Evolutionary conservation across 2,329 filamentous ascomycete genomes (phyloP).

Genomic region (Fusarium dimerum): DNA sequence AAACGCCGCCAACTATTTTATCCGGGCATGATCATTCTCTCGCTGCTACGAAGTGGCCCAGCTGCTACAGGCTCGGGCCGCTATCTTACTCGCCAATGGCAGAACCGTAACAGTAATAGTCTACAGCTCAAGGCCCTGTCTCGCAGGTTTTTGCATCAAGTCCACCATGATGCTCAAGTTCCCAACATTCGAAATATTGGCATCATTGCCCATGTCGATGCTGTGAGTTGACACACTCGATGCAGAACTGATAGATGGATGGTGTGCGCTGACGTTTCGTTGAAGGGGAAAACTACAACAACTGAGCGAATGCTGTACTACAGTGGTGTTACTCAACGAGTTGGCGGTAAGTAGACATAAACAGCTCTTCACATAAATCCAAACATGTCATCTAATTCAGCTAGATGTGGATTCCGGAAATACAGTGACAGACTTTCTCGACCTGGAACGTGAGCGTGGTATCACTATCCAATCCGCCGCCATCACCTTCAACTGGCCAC

Average conservation of each 20-base stretch:
- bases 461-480: slow-evolving; percentile 98
- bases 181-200: slow-evolving; percentile 85
- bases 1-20: slow-evolving; percentile 5
- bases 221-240: slow-evolving; percentile 46
- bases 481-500: slow-evolving; percentile 93
- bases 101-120: slow-evolving; percentile 4
- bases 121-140: slow-evolving; percentile 8
- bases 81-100: slow-evolving; percentile 24
- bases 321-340: slow-evolving; percentile 81
- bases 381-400: slow-evolving; percentile 1
- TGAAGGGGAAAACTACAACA: slow-evolving; percentile 88
- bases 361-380: background rate
- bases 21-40: slow-evolving; percentile 26
- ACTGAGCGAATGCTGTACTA: slow-evolving; percentile 99
- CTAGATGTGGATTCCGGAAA: slow-evolving; percentile 92
- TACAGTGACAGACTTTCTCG: slow-evolving; percentile 95
- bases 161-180: slow-evolving; percentile 29
- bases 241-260: rapidly evolving
- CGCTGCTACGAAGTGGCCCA: slow-evolving; percentile 24
- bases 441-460: slow-evolving; percentile 85
- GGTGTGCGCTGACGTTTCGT: slow-evolving; percentile 1
- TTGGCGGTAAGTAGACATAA: slow-evolving; percentile 60
- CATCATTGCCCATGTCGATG: slow-evolving; percentile 98
- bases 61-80: slow-evolving; percentile 20
- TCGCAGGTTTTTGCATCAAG: slow-evolving; percentile 19